A percentile compares a stretch with the other conserved stretches of the same genome.
These are phyloP conservation scores for Aspergillus glaucus DNA, from an alignment of 2,329 filamentous ascomycete genomes.

Conservation along the genomic window DNA sequence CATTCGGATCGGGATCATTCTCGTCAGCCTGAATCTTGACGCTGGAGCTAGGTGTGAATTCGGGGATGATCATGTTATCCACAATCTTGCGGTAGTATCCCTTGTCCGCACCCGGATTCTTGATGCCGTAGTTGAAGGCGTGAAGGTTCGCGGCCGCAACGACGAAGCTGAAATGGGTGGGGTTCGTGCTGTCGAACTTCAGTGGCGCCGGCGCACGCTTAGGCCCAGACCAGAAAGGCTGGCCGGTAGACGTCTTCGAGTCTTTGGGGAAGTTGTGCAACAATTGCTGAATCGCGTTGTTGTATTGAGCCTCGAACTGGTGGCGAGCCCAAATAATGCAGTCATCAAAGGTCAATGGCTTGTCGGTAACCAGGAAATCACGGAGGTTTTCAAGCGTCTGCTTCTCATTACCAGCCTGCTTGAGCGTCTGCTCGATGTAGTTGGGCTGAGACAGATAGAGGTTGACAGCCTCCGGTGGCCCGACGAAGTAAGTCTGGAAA, in stretches of 20 bases:
- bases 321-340: constrained; percentile 93
- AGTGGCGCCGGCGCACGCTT: constrained; percentile 92
- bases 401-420: constrained; percentile 93
- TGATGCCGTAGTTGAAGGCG: constrained; percentile 97
- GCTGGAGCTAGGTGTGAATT: constrained; percentile 81
- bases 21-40: constrained; percentile 98
- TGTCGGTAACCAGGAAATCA: constrained; percentile 85
- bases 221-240: constrained; percentile 95
- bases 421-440: constrained; percentile 78
- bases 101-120: constrained; percentile 66
- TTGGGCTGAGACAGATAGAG: constrained; percentile 86
- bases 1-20: constrained; percentile 88
- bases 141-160: constrained; percentile 86
- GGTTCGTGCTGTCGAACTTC: constrained; percentile 78
- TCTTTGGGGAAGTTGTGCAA: constrained; percentile 98
- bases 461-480: constrained; percentile 89
- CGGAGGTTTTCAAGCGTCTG: constrained; percentile 83
- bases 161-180: constrained; percentile 82
- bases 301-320: constrained; percentile 93
- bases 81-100: constrained; percentile 71
- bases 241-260: constrained; percentile 76
- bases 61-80: constrained; percentile 89
- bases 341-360: constrained; percentile 87
- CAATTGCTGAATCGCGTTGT: constrained; percentile 92
- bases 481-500: constrained; percentile 90